Base-by-base conservation (phyloP, 169 alveolate genomes). In the Plasmodium vinckei region DNA sequence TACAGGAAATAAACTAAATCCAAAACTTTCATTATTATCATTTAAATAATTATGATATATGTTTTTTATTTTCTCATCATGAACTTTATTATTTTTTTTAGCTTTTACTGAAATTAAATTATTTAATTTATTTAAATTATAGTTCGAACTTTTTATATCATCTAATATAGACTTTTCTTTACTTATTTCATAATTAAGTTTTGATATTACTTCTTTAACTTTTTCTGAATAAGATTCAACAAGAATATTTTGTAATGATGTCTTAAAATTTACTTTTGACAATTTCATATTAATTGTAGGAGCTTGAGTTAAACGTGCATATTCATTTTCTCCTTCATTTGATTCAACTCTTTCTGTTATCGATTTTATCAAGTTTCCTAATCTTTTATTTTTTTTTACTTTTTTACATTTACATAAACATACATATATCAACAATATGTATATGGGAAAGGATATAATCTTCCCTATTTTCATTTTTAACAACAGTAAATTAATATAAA, bases 291-390 rank as follows among this genome's bases (percentile, higher is more conserved):
- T 42, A 33, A 79, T 42, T 23, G 53, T 60, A 15, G 89, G 89
- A 39, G 89, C n/a, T 53, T 79, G 89, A 17, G 89, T 79, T 70
- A 79, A 65, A 6, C 89, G 68, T 9, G 89, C 77, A 79, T 79
- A 79, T 53, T 79, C 89, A 27, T 79, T 79, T 39, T 79, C 70
- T 9, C 89, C 89, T 1, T 79, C 89, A 67, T 79, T 59, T 39
- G 89, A 42, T 6, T 79, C 89, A 21, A 79, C 63, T 27, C 68
- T 51, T n/a, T 79, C 79, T 1, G 73, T 79, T 49, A 79, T 42
- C 1, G 72, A 53, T 69, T 79, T 79, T n/a, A 79, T 21, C 53
- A 79, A 21, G 12, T 65, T 79, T 67, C 89, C 21, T 12, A 79
- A 44, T 21, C 54, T 42, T 23, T 79, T 79, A 46, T 79, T 79